These are phyloP conservation scores for Spatholobus suberectus DNA, from an alignment of 306 rosid species.

Conservation along the genomic window DNA sequence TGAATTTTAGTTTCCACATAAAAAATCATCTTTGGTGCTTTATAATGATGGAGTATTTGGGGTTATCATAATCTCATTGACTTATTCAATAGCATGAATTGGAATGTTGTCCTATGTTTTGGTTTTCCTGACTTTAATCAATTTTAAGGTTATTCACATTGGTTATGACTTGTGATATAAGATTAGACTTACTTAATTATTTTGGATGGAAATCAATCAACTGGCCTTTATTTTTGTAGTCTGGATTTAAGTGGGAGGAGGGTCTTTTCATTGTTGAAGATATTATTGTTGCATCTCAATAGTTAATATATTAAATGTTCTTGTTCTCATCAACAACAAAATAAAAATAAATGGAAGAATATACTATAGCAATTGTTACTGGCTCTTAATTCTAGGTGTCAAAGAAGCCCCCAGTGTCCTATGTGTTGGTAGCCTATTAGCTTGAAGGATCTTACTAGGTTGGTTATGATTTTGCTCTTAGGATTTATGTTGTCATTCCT, in stretches of 20 bases:
- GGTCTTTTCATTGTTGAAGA: background rate
- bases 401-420: slow-evolving; percentile 95
- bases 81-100: background rate
- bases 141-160: background rate
- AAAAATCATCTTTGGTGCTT: background rate
- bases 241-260: slow-evolving; percentile 19
- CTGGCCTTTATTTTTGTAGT: background rate
- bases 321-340: background rate
- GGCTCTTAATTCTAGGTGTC: slow-evolving; percentile 71
- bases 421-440: slow-evolving; percentile 93
- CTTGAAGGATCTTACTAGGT: slow-evolving; percentile 90
- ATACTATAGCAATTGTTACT: background rate
- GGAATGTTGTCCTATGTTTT: slow-evolving; percentile 20
- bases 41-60: slow-evolving; percentile 2
- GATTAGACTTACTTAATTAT: background rate
- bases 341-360: background rate
- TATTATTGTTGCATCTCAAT: slow-evolving; percentile 13
- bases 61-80: slow-evolving; percentile 1
- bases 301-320: slow-evolving; percentile 4
- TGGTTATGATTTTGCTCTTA: slow-evolving; percentile 28
- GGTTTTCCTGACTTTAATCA: slow-evolving; percentile 23
- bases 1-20: background rate
- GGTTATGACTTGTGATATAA: background rate
- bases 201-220: slow-evolving; percentile 20
- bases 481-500: background rate